Base-by-base conservation (phyloP, 2,329 filamentous ascomycete species). In the Grosmannia serpens region DNA sequence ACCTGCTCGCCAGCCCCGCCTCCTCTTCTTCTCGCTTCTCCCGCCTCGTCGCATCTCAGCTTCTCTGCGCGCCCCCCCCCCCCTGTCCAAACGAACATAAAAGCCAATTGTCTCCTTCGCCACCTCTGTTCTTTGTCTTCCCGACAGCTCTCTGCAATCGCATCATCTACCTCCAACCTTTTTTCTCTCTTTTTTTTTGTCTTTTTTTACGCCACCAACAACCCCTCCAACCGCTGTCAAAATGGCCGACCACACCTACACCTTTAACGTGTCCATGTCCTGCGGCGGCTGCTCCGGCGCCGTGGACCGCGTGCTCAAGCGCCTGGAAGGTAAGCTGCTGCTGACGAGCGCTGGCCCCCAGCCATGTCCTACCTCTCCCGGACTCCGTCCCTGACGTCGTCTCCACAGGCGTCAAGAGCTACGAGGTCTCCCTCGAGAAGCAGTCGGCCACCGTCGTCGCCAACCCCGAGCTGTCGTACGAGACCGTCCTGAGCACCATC, bases 201-300 rank as follows among this genome's bases (percentile, higher is more conserved):
- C n/a, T n/a, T n/a, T n/a, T n/a, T n/a, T n/a, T n/a, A n/a, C 35
- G 35, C 35, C 35, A 13, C 13, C 35, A 17, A 20, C 2, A 4
- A 38, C 9, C 35, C 13, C 35, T 17, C 35, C 15, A 27, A n/a
- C 53, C 4, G 7, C 9, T 24, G 17, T 9, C 53, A 78, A 65
- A 67, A 91, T 91, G 88, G 76, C 85, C 61, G 84, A 89, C 67
- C 90, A 96, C 79, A 89, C 84, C 66, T 97, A 97, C 87, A 89
- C 94, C 74, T 97, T 97, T 80, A 86, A 91, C 74, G 84, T 97
- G 73, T 80, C 78, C 74, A 99, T 99, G 94, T 88, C 79, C 80
- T 99, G 94, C 77, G 84, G 89, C 70, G 94, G 94, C 72, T 99
- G 94, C 85, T 96, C 91, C 52, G 91, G 91, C 68, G 94, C 94